Conservation (phyloP, 2,329 filamentous ascomycete species). For the Alternaria hordeiaustralica region DNA sequence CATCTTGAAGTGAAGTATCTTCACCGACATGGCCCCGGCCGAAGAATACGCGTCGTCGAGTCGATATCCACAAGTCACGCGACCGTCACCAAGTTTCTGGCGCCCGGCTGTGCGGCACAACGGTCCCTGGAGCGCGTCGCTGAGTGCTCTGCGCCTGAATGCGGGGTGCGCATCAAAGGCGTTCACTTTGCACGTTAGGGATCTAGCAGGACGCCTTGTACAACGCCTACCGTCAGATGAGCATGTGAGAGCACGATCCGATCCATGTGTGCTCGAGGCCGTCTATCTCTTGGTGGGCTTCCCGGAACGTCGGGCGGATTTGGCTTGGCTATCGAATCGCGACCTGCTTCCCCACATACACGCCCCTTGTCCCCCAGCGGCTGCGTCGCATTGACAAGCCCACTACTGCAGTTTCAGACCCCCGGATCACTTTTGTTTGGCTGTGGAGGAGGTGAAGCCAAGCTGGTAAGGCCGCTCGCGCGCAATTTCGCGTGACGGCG, state of each 20-base stretch:
- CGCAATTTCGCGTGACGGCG: conserved; percentile 21
- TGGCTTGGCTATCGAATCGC: conserved; percentile 25
- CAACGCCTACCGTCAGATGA: conserved; percentile 1
- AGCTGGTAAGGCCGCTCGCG: conserved; percentile 12
- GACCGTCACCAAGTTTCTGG: neutral
- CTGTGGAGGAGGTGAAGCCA: conserved; percentile 21
- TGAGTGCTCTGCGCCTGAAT: conserved; percentile 1
- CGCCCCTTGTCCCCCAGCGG: conserved; percentile 20
- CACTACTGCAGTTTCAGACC: conserved; percentile 21
- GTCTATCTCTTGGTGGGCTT: conserved; percentile 5
- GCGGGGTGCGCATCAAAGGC: conserved; percentile 4
- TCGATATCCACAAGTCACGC: neutral
- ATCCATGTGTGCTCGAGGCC: neutral
- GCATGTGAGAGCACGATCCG: conserved; percentile 5
- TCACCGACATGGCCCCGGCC: conserved; percentile 11
- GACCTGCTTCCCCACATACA: conserved; percentile 26
- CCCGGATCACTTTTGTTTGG: conserved; percentile 22
- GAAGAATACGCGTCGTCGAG: conserved; percentile 2
- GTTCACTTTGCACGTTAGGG: neutral
- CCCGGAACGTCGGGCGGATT: conserved; percentile 6
- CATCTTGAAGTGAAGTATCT: conserved; percentile 5
- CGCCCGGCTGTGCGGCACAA: conserved; percentile 10
- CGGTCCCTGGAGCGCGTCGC: neutral
- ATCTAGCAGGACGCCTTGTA: neutral
- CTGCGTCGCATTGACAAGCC: conserved; percentile 25